Base-by-base conservation (phyloP, 495 filamentous ascomycete species). In the Cercophora samala region DNA sequence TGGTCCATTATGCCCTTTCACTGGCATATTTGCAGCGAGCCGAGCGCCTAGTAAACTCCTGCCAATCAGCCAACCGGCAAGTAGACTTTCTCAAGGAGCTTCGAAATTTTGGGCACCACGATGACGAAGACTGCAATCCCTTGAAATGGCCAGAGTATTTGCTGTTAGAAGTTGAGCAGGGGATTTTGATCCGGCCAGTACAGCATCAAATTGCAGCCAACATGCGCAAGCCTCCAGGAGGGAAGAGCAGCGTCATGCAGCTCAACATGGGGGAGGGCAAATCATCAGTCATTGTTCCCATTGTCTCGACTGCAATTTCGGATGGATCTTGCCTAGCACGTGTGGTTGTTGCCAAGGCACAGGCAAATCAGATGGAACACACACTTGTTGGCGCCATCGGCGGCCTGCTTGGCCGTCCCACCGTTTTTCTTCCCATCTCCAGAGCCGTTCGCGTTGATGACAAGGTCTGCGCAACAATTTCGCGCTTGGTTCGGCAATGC, bases 201-300 rank as follows among this genome's bases (percentile, higher is more conserved):
- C 90, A 93, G 69, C 75, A 79, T 4, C 67, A 81, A 3, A 86
- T 91, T 55, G 86, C 89, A 0, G 32, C 59, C 3, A 74, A 81
- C 60, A 91, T 91, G 88, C 83, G 80, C 11, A 56, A 61, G 0
- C 88, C 89, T 0, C 69, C 69, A 0, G 75, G 70, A 0, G 74
- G 67, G 0, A 32, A 65, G 0, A 91, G 88, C 70, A 72, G 80
- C 0, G 85, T 87, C 15, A 79, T 91, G 74, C 89, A 92, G 70
- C 77, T 93, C 62, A 91, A 91, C 68, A 92, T 92, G 89, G 90
- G 90, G 0, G 83, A 90, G 71, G 90, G 90, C 0, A 93, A 93
- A 70, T 88, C 88, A 0, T 88, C 87, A 0, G 85, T 91, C 1
- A 90, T 93, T 63, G 82, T 91, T 4, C 89, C 90, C 0, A 84